Base-by-base conservation (phyloP, 1,139 yeast genomes). In the Wickerhamiella pararugosa region DNA sequence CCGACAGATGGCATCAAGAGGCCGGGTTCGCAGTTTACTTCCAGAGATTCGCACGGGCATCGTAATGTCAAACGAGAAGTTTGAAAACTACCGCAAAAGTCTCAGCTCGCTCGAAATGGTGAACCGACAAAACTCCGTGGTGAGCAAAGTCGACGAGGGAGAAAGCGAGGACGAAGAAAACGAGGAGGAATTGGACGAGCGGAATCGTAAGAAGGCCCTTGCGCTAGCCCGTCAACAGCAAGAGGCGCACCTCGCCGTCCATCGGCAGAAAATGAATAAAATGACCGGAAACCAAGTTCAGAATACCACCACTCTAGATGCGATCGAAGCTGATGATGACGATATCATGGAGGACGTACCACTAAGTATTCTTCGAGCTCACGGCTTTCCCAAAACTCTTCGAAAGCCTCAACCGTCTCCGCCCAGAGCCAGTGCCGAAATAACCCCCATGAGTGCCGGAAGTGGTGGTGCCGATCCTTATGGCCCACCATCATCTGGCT, bases 191-290 rank as follows among this genome's bases (percentile, higher is more conserved):
- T 46, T 41, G 15, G 49, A 40, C 6, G 52, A 47, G 11, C 47
- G 46, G 25, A 42, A 39, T 15, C 34, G 38, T 11, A 36, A 36
- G 15, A 47, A 43, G 28, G 48, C 36, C 52, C 53, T 43, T 48
- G 53, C 33, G 52, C 55, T 5, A 50, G 56, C 34, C 52, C 55
- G 67, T 32, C 54, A 59, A 45, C 58, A 56, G 46, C 68, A 64
- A 45, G 65, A 63, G 39, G 67, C 64, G 5, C 63, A 64, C 36
- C 49, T 64, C 43, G 59, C 64, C 5, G 60, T 61, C 11, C 64
- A 64, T 47, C 57, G 68, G n/a, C 68, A 64, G 46, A 61, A 61
- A 44, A 64, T 64, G 67, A 62, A 60, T 42, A 60, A 60, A 41
- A 52, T 61, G 31, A 59, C 64, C 11, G 66, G 66, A n/a, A 43